Evolutionary conservation across 345 rosid genomes (phyloP).

Genomic region (Aquilaria malaccensis): DNA sequence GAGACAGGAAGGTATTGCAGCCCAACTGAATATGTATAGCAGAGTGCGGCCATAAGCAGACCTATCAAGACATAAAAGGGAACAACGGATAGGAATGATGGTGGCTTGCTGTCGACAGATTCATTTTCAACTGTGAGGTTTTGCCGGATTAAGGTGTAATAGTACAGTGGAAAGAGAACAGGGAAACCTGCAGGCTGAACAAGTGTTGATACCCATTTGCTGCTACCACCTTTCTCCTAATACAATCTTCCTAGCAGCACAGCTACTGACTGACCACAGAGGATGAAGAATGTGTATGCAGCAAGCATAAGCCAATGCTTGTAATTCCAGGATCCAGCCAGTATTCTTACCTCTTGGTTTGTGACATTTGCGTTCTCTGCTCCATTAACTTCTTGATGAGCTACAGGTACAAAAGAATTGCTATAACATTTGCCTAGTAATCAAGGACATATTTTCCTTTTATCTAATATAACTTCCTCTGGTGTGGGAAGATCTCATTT

Average conservation of each 20-base stretch:
- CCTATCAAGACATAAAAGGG: constrained; percentile 14
- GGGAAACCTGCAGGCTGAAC: constrained; percentile 35
- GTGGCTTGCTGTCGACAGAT: not conserved
- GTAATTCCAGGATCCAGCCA: constrained; percentile 9
- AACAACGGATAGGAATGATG: not conserved
- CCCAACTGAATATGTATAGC: constrained; percentile 20
- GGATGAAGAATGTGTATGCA: constrained; percentile 17
- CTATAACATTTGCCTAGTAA: too few species aligned
- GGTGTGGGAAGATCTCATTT: too few species aligned
- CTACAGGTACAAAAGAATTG: too few species aligned
- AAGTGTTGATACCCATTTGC: constrained; percentile 32
- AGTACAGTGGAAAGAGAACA: constrained; percentile 22
- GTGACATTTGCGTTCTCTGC: not conserved
- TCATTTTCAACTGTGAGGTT: not conserved
- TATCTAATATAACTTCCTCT: too few species aligned
- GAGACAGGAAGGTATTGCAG: constrained; percentile 34
- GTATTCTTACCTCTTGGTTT: not conserved
- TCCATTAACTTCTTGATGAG: not conserved
- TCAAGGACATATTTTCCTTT: too few species aligned
- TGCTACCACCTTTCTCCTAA: constrained; percentile 30
- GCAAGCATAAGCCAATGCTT: constrained; percentile 34
- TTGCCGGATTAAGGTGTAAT: constrained; percentile 4
- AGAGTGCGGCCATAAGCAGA: constrained; percentile 3
- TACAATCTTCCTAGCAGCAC: constrained; percentile 30
- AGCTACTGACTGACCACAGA: constrained; percentile 27